Base-by-base conservation (phyloP, 257 asterid genomes). In the Rehmannia glutinosa region DNA sequence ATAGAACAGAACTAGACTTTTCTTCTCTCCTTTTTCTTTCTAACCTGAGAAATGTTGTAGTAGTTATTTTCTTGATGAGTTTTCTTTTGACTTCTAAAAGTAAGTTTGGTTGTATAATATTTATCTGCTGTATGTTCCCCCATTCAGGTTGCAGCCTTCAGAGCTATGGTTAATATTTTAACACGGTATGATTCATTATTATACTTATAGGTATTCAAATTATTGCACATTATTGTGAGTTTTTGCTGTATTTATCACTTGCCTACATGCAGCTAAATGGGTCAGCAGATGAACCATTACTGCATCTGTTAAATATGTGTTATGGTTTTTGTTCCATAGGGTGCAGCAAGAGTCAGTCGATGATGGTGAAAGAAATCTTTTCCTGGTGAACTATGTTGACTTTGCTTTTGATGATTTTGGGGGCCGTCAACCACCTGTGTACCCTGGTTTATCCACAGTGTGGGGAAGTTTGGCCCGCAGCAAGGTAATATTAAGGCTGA, bases 391-490 rank as follows among this genome's bases (percentile, higher is more conserved):
- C 82, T 94, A 82, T 75, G 96, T 88, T 54, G 99, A 94, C 79
- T 91, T 78, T 81, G 95, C 95, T 73, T 94, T 94, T 66, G 96
- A 94, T 78, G 96, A 94, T 83, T 94, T 94, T 79, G 99, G 97
- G 64, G 97, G 96, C n/a, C 99, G 95, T 66, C 97, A 90, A 62
- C 93, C 95, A 64, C 99, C 99, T 19, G 99, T 94, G 9, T 94
- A 94, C 81, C 97, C 99, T 61, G 99, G 99, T 71, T 83, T 94
- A 74, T 80, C 97, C 75, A 94, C 99, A 36, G 99, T 94, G 6
- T 94, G 99, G 99, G 99, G 99, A 81, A 94, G 99, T 83, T 83
- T 94, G 87, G 99, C 99, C 36, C 99, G 99, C 77, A 94, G 99
- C 79, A 94, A 94, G 99, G 99, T 94, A 85, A 67, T 20, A 53